Base-by-base conservation (phyloP, 106 monocot species). In the Gastrodia elata region DNA sequence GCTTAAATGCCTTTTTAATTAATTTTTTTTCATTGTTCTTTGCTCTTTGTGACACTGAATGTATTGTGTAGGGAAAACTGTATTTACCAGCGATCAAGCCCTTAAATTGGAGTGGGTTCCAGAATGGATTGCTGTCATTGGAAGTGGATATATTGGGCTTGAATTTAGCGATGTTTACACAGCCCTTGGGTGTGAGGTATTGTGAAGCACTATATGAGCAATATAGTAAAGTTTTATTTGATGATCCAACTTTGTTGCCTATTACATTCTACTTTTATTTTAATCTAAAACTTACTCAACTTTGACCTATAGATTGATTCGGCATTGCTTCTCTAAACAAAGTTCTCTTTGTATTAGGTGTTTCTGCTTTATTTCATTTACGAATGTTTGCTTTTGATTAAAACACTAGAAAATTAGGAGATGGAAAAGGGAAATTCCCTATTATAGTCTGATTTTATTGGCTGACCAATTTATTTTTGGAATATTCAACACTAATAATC, bases 131-230 rank as follows among this genome's bases (percentile, higher is more conserved):
- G 92, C 88, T 76, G 93, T 98, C 22, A 79, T 98, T 39, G 97
- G 97, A 80, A 98, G 97, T 85, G 93, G 97, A 68, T 98, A 98
- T 80, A 98, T 98, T 85, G 97, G 97, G 37, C 93, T 98, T 70
- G 97, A 98, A 83, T 98, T 98, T 77, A 98, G 97, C 85, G 97
- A 98, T 85, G 93, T 98, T 32, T 98, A 98, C 76, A 91, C 97
- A 36, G 97, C 97, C 48, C 93, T 98, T 83, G 97, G 93, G 73
- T 90, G 93, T 75, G 97, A 98, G 90, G 97, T 97, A 88, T 59
- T 22, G 13, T 4, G 18, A 72, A 38, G 41, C 16, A 33, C 9
- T 61, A 11, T 32, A 61, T 61, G 6, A 58, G 18, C 34, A 61
- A 57, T 48, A 33, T 16, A 27, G 16, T 67, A 28, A 34, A 70